Conservation (phyloP, 192 early-diverging fungal genomes). For the Backusella luteola region DNA sequence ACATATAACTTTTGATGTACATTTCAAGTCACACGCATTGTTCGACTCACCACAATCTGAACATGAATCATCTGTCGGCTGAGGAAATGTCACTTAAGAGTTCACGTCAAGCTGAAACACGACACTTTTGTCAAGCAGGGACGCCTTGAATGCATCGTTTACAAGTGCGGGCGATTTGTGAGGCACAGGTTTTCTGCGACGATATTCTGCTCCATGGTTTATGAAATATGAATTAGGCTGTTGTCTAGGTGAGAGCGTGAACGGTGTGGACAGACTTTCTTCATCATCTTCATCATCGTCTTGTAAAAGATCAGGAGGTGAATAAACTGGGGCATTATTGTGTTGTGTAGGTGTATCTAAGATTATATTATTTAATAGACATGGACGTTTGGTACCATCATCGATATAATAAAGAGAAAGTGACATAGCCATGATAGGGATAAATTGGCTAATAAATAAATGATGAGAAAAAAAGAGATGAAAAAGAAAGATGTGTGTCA, state of each 20-base stretch:
- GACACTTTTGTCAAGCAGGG: conserved; percentile 20
- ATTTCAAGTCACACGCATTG: background rate
- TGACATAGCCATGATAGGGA: background rate
- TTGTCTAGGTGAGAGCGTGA: background rate
- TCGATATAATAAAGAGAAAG: background rate
- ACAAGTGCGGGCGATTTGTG: conserved; percentile 20
- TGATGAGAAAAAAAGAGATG: background rate
- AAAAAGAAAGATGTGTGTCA: background rate
- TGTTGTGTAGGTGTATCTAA: background rate
- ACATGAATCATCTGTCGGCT: background rate
- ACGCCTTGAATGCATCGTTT: conserved; percentile 13
- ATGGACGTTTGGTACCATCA: background rate
- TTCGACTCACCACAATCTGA: background rate
- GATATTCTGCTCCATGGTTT: conserved; percentile 1
- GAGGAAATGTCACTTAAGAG: background rate
- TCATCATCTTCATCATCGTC: conserved; percentile 33
- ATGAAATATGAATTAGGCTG: background rate
- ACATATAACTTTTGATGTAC: conserved; percentile 17
- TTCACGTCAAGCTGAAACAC: conserved; percentile 24
- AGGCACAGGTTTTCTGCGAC: conserved; percentile 20
- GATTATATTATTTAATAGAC: background rate
- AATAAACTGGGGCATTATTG: background rate
- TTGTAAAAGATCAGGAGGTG: conserved; percentile 33
- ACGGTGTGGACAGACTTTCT: background rate
- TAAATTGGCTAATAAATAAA: background rate